Evolutionary conservation across 345 rosid genomes (phyloP).

Genomic region (Geranium rotundifolium): DNA sequence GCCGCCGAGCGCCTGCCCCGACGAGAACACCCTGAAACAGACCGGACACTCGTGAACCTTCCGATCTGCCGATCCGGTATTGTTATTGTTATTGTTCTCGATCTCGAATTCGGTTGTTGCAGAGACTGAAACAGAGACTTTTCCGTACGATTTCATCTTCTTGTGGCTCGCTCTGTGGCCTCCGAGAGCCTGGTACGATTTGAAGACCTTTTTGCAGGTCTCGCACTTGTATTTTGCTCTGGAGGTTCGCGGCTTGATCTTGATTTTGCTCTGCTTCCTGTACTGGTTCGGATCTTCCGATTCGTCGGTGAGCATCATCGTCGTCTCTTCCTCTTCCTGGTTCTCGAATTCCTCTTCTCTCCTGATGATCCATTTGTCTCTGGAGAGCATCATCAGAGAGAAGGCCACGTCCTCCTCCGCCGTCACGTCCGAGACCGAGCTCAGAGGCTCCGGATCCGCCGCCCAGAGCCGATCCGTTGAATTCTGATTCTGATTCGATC

Average conservation of each 20-base stretch:
- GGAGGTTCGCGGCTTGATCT: constrained; percentile 27
- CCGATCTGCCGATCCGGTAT: constrained; percentile 16
- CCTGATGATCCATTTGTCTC: constrained; percentile 76
- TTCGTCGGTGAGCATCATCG: constrained; percentile 22
- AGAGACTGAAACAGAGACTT: too few species aligned
- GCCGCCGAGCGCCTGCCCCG: constrained; percentile 98
- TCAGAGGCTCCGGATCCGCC: too few species aligned
- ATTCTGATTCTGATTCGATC: too few species aligned
- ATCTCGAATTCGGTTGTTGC: background rate
- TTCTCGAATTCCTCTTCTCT: background rate
- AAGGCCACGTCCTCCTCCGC: constrained; percentile 86
- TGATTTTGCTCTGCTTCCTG: constrained; percentile 21
- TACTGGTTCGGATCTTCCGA: constrained; percentile 26
- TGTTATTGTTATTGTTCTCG: too few species aligned
- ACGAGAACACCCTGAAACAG: constrained; percentile 66
- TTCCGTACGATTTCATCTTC: constrained; percentile 12
- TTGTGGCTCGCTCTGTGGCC: constrained; percentile 93
- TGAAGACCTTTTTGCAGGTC: constrained; percentile 67
- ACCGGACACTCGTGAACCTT: constrained; percentile 76
- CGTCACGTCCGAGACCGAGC: constrained; percentile 73
- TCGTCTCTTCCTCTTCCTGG: constrained; percentile 4
- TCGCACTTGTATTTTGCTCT: constrained; percentile 55
- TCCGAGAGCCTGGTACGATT: constrained; percentile 88
- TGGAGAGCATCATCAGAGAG: constrained; percentile 86
- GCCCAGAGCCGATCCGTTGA: too few species aligned